Evolutionary conservation across 1,284 basidiomycete species (phyloP).

Genomic region (Xerocomus nothofagi): DNA sequence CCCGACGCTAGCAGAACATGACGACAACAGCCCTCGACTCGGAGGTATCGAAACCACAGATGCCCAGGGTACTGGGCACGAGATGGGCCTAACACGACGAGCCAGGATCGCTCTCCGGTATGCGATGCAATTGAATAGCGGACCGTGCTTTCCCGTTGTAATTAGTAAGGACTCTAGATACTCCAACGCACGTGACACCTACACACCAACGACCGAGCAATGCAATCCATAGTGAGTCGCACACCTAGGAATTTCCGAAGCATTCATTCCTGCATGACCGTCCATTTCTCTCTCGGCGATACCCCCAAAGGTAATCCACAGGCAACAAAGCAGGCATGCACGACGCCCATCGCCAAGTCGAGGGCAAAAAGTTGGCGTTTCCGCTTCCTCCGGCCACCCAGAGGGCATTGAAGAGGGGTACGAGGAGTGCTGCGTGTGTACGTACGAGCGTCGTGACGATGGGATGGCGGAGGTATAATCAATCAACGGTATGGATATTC

Average conservation of each 20-base stretch:
- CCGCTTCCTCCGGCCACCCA: conserved; percentile 94
- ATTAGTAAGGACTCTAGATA: too few relatives aligned
- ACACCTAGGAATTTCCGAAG: too few relatives aligned
- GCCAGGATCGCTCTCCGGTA: too few relatives aligned
- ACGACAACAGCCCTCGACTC: too few relatives aligned
- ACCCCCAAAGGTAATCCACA: conserved; percentile 67
- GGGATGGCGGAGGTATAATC: conserved; percentile 86
- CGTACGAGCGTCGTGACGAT: conserved; percentile 85
- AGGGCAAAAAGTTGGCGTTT: conserved; percentile 97
- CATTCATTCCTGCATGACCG: conserved; percentile 30
- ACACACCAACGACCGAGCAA: too few relatives aligned
- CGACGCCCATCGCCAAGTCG: conserved; percentile 89
- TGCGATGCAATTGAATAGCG: too few relatives aligned
- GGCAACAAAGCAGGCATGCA: conserved; percentile 80
- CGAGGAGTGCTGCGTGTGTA: conserved; percentile 80
- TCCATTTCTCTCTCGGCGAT: conserved; percentile 35
- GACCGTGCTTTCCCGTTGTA: too few relatives aligned
- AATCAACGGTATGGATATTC: conserved; percentile 36
- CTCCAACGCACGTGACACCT: neutral
- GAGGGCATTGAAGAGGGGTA: conserved; percentile 89
- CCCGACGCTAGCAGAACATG: too few relatives aligned
- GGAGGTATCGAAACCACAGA: too few relatives aligned
- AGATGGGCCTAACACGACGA: too few relatives aligned
- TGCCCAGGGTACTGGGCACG: too few relatives aligned
- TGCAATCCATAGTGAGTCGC: too few relatives aligned